Conservation (phyloP, 805 yeast genomes). For the Wickerhamomyces xylosicus region DNA sequence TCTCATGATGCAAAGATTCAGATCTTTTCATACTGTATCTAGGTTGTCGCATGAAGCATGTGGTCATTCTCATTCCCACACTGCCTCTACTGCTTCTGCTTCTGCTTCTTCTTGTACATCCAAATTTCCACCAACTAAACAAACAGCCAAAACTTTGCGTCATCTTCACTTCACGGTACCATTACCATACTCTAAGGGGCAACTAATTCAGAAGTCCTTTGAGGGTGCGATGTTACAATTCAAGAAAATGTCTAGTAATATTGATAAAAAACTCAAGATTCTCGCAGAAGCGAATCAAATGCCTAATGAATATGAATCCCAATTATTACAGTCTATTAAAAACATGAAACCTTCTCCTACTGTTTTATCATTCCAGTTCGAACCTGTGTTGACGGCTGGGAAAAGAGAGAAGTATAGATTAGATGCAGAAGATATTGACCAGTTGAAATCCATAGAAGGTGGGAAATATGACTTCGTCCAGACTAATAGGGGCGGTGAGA, state of each 20-base stretch:
- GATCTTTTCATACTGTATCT: no score
- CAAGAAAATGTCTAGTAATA: slow-evolving; percentile 41
- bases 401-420: slow-evolving; percentile 58
- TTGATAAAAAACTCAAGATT: slow-evolving; percentile 28
- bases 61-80: no score
- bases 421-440: slow-evolving; percentile 17
- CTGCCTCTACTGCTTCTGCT: no score
- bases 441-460: slow-evolving; percentile 22
- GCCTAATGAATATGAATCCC: slow-evolving; percentile 37
- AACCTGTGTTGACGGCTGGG: slow-evolving; percentile 87
- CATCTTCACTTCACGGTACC: slow-evolving; percentile 33
- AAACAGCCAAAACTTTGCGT: slow-evolving; percentile 25
- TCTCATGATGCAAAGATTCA: no score
- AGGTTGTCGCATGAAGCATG: no score
- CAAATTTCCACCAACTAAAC: slow-evolving; percentile 23
- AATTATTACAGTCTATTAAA: slow-evolving; percentile 31
- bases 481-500: slow-evolving; percentile 87
- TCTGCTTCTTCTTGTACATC: no score
- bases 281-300: slow-evolving; percentile 29
- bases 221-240: slow-evolving; percentile 47
- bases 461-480: slow-evolving; percentile 51
- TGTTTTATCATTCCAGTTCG: slow-evolving; percentile 73
- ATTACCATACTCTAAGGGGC: slow-evolving; percentile 37
- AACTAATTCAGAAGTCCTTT: slow-evolving; percentile 43
- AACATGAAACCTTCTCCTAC: slow-evolving; percentile 51